Base-by-base conservation (phyloP, 495 filamentous ascomycete genomes). In the Aspergillus saccharolyticus region DNA sequence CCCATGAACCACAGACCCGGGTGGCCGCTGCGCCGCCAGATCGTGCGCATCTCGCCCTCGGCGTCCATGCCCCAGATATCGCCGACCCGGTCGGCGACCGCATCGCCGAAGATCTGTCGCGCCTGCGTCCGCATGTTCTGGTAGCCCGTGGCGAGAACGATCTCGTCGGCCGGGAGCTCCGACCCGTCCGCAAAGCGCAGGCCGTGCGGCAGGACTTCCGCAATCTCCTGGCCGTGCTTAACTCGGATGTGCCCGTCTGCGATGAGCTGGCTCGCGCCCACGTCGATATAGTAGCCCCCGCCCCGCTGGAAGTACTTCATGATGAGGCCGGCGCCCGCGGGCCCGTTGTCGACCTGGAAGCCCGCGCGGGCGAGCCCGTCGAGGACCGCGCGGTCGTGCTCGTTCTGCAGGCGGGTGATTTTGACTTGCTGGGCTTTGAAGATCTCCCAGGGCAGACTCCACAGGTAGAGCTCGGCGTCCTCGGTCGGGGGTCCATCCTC, bases 1-100 rank as follows among this genome's bases (percentile, higher is more conserved):
- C 89, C 90, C 74, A 91, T 88, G 66, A 89, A 86, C 89, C 89
- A 96, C 54, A 93, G 84, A 0, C 88, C 87, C 0, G 85, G 85
- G 62, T 91, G 88, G 0, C 88, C 88, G 17, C 77, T 86, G 44
- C 65, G 74, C 5, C 80, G 77, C 89, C 89, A 96, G 62, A 95
- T 89, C 2, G 75, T 79, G 10, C 77, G 78, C 64, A 84, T 75
- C 73, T 95, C 90, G 6, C 89, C 90, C 65, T 93, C 88, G 20
- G 83, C 75, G 57, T 94, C 81, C 57, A 88, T 81, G 0, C 88
- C 90, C 90, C 90, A 96, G 42, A 93, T 83, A 69, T 87, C 80
- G 9, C 77, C 75, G 0, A 88, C 73, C 15, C 79, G 75, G 60
- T 87, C 83, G 1, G 84, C 88, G 16, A 92, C 70, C 33, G 82